Evolutionary conservation across 768 basidiomycete genomes (phyloP).

Genomic region (Trametes elegans): DNA sequence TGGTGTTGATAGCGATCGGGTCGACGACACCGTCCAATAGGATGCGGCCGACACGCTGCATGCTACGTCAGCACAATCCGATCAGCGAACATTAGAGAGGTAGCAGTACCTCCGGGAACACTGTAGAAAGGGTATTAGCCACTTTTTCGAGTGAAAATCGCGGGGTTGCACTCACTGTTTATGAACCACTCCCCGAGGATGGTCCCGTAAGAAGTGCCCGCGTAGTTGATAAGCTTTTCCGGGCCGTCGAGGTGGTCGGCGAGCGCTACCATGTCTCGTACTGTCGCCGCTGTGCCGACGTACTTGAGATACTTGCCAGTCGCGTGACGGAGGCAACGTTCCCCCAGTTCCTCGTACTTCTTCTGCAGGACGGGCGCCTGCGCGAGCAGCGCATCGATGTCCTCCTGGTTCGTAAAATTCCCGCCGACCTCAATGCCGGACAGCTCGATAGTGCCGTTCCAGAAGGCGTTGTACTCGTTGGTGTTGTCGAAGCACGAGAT

Average conservation of each 20-base stretch:
- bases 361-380: slow-evolving; percentile 12
- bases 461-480: slow-evolving; percentile 7
- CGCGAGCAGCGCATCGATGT: slow-evolving; percentile 4
- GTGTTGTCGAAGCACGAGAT: slow-evolving; percentile 6
- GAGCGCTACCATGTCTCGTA: slow-evolving; percentile 12
- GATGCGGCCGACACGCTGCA: slow-evolving; percentile 13
- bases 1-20: not conserved
- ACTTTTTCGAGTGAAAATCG: not conserved
- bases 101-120: slow-evolving; percentile 12
- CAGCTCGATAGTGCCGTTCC: slow-evolving; percentile 8
- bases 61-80: not conserved
- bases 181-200: slow-evolving; percentile 9
- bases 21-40: slow-evolving; percentile 13
- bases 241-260: slow-evolving; percentile 18
- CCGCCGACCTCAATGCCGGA: slow-evolving; percentile 11
- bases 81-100: no score
- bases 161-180: slow-evolving; percentile 12
- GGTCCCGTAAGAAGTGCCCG: slow-evolving; percentile 9
- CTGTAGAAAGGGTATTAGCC: not conserved
- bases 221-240: slow-evolving; percentile 7
- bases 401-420: slow-evolving; percentile 7
- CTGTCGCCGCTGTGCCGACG: slow-evolving; percentile 11
- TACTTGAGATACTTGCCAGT: slow-evolving; percentile 5
- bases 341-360: slow-evolving; percentile 8
- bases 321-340: slow-evolving; percentile 1